phyloP scores from a whole-genome alignment of 2,329 filamentous ascomycete species.

The Botrytis sinoallii region DNA sequence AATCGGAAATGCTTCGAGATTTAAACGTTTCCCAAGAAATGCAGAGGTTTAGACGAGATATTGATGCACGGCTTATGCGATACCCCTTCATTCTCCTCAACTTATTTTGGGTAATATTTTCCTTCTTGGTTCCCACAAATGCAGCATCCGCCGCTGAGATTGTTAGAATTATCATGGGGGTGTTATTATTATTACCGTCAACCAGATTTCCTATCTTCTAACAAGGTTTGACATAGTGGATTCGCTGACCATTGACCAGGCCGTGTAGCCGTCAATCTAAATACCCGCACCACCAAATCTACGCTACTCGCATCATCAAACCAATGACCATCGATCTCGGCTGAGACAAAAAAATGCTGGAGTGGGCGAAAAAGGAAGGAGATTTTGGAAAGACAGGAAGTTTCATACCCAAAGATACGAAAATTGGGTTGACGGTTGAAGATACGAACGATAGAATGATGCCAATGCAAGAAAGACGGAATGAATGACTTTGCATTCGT shows the following conservation, averaged over 20 bases:
- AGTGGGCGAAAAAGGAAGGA: not conserved
- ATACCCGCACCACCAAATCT: not conserved
- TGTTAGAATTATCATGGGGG: not conserved
- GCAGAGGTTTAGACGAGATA: not conserved
- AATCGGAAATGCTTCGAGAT: not conserved
- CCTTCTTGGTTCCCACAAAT: not conserved
- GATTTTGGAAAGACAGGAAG: not conserved
- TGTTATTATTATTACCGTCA: not conserved
- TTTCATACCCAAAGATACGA: constrained; percentile 4
- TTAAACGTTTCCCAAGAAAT: constrained; percentile 7
- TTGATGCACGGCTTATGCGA: not conserved
- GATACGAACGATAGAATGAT: too few species aligned
- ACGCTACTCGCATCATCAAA: not conserved
- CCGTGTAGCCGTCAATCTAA: constrained; percentile 6
- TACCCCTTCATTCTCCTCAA: not conserved
- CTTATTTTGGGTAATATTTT: not conserved
- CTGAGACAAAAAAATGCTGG: not conserved
- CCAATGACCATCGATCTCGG: not conserved
- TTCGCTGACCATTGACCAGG: not conserved
- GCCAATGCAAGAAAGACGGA: not conserved
- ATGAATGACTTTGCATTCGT: constrained; percentile 6
- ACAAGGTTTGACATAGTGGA: not conserved
- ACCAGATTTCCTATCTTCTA: constrained; percentile 2
- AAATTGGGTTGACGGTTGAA: not conserved
- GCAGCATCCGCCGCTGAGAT: not conserved